phyloP scores from a whole-genome alignment of 2,329 filamentous ascomycete genomes.

The Teratosphaeria viscida region DNA sequence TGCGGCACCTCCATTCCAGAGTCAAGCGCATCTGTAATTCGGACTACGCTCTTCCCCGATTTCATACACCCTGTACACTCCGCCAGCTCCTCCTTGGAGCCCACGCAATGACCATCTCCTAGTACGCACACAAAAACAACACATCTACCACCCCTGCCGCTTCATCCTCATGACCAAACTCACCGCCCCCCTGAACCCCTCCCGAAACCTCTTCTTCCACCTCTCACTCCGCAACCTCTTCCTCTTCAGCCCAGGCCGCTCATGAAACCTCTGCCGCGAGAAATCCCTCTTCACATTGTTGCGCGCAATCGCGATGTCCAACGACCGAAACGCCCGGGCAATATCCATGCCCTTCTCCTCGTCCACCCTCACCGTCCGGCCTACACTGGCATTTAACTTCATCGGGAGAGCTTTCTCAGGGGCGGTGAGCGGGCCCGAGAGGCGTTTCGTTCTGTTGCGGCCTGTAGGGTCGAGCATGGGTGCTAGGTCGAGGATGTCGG shows the following conservation, averaged over 20 bases:
- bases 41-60: too few species aligned
- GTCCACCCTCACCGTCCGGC: slow-evolving; percentile 31
- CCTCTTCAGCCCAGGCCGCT: slow-evolving; percentile 63
- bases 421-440: slow-evolving; percentile 1
- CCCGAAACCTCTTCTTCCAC: slow-evolving; percentile 59
- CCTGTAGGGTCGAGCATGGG: slow-evolving; percentile 7
- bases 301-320: slow-evolving; percentile 35
- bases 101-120: neutral
- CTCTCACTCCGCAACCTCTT: slow-evolving; percentile 63
- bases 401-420: slow-evolving; percentile 11
- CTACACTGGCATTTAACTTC: slow-evolving; percentile 29
- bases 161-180: slow-evolving; percentile 58
- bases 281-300: slow-evolving; percentile 52
- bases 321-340: slow-evolving; percentile 35
- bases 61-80: too few species aligned
- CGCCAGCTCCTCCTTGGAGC: too few species aligned
- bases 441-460: neutral
- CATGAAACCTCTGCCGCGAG: slow-evolving; percentile 57
- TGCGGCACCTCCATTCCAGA: too few species aligned
- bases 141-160: slow-evolving; percentile 62
- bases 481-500: slow-evolving; percentile 2
- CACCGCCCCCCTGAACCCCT: slow-evolving; percentile 56
- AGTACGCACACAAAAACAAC: neutral
- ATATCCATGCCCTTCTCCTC: slow-evolving; percentile 31
- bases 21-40: too few species aligned